Conservation (phyloP, 345 rosid species). For the Rhizophora apiculata region DNA sequence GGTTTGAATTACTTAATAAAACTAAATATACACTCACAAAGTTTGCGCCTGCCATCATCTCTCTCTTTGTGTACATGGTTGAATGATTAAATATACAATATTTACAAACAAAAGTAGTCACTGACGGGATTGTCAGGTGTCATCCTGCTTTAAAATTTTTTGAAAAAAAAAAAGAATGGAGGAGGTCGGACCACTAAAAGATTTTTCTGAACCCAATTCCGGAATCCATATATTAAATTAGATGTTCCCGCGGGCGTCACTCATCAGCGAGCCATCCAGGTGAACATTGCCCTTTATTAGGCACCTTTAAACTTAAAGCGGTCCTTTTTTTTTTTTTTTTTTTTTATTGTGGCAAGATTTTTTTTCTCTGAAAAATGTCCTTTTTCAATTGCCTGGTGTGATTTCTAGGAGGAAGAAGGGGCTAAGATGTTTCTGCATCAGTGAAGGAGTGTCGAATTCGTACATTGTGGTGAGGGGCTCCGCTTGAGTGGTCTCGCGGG, state of each 20-base stretch:
- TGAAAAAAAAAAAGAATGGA: neutral
- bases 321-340: neutral
- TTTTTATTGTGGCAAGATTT: neutral
- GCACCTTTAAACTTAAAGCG: too few relatives aligned
- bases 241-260: neutral
- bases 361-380: too few relatives aligned
- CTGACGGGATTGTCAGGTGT: too few relatives aligned
- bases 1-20: too few relatives aligned
- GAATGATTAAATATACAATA: too few relatives aligned
- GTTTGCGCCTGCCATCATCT: too few relatives aligned
- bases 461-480: neutral
- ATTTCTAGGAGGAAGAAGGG: neutral
- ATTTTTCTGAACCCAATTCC: constrained; percentile 6
- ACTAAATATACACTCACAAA: too few relatives aligned
- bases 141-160: neutral
- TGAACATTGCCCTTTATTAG: constrained; percentile 8
- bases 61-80: too few relatives aligned
- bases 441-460: neutral
- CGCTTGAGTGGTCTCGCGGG: neutral
- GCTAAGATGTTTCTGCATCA: neutral
- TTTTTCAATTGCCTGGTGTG: too few relatives aligned
- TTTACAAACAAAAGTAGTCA: too few relatives aligned
- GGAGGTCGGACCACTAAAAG: constrained; percentile 13
- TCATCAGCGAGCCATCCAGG: constrained; percentile 11
- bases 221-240: constrained; percentile 1